Conservation (phyloP, 139 green algal genomes). For the Auxenochlorella pyrenoidosa region DNA sequence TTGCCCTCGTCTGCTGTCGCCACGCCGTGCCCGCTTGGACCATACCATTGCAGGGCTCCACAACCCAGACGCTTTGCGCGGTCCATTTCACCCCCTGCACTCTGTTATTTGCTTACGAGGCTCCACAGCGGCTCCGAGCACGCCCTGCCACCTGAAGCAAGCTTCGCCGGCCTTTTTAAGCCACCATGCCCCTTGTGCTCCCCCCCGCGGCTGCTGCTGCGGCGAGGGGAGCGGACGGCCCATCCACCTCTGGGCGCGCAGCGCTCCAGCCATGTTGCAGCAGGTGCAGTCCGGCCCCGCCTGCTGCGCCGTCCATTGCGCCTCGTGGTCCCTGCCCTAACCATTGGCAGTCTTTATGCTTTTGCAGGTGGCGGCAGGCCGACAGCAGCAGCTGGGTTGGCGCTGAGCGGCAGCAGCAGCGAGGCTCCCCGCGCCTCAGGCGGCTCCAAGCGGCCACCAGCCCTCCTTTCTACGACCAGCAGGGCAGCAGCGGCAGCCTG, state of each 20-base stretch:
- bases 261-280: background rate
- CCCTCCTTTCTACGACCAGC: slow-evolving; percentile 25
- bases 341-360: background rate
- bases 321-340: background rate
- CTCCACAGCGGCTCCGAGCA: no score
- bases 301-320: background rate
- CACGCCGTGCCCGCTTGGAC: no score
- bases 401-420: slow-evolving; percentile 9
- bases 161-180: background rate
- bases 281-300: background rate
- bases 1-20: no score
- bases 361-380: background rate
- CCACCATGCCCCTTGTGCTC: background rate
- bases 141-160: no score
- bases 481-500: background rate
- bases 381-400: background rate
- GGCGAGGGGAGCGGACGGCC: background rate
- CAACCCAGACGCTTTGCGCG: no score
- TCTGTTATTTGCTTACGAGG: no score
- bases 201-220: background rate
- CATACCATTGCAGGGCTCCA: no score
- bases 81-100: no score
- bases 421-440: background rate
- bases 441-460: slow-evolving; percentile 15
- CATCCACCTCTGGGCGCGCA: background rate